Percentiles rank a stretch among this genome's conserved stretches.
These are phyloP conservation scores for Aureobasidium uvarum DNA, from an alignment of 2,329 filamentous ascomycete species.

Conservation along the genomic window DNA sequence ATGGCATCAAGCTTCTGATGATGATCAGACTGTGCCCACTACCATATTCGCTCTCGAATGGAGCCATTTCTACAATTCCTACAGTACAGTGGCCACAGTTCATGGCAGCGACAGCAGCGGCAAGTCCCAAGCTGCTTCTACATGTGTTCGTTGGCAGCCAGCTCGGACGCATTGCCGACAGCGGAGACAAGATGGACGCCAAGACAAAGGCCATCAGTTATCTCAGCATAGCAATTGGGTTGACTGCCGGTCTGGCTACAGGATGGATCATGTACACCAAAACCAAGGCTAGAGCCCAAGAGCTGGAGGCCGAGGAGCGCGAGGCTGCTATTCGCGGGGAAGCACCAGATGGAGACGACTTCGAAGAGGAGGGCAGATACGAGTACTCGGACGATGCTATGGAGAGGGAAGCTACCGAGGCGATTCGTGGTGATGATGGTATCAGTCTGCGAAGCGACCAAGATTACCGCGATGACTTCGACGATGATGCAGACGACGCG, in stretches of 20 bases:
- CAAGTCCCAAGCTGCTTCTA: conserved; percentile 82
- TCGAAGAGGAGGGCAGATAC: conserved; percentile 39
- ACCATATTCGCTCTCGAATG: conserved; percentile 90
- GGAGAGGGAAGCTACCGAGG: conserved; percentile 42
- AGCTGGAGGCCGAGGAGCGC: conserved; percentile 50
- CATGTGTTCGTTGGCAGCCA: conserved; percentile 89
- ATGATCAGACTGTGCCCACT: conserved; percentile 92
- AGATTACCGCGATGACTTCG: conserved; percentile 43
- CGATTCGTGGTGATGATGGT: conserved; percentile 50
- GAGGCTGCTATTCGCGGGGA: conserved; percentile 33
- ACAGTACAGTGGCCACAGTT: conserved; percentile 76
- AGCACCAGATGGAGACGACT: conserved; percentile 32
- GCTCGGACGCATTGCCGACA: conserved; percentile 77
- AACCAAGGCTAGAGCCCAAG: conserved; percentile 50
- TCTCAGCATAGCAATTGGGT: conserved; percentile 70
- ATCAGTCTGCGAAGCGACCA: conserved; percentile 54
- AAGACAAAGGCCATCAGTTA: conserved; percentile 81
- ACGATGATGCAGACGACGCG: conserved; percentile 45
- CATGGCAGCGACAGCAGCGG: conserved; percentile 75
- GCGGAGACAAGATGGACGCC: conserved; percentile 76
- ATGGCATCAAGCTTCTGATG: conserved; percentile 82
- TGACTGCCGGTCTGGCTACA: conserved; percentile 68
- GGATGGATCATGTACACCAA: conserved; percentile 81
- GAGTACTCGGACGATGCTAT: conserved; percentile 49
- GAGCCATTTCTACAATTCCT: conserved; percentile 89